Conservation (phyloP, 2,329 filamentous ascomycete species). For the Paramyrothecium sp. region DNA sequence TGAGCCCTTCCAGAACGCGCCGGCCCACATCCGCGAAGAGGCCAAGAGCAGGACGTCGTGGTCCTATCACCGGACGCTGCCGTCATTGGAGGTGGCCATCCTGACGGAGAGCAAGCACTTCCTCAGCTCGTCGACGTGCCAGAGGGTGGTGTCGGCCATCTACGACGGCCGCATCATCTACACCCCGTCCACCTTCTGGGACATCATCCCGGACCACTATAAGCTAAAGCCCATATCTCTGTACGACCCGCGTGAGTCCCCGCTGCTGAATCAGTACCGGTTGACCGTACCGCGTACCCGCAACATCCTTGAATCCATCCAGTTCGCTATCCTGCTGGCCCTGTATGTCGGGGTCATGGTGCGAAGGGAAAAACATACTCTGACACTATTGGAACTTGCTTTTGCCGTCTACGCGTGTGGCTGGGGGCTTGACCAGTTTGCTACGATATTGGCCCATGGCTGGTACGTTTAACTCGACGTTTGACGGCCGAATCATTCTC, state of each 20-base stretch:
- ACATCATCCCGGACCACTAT: slow-evolving; percentile 83
- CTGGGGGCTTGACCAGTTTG: slow-evolving; percentile 77
- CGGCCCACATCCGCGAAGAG: slow-evolving; percentile 61
- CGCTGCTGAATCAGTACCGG: slow-evolving; percentile 80
- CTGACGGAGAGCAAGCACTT: slow-evolving; percentile 79
- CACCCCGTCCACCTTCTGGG: slow-evolving; percentile 77
- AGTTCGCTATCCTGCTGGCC: slow-evolving; percentile 68
- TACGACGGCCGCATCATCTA: slow-evolving; percentile 80
- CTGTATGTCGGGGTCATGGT: slow-evolving; percentile 75
- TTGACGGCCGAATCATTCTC: not conserved
- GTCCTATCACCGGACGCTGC: slow-evolving; percentile 60
- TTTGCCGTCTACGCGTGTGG: slow-evolving; percentile 75
- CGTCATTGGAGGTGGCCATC: slow-evolving; percentile 80
- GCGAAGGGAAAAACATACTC: slow-evolving; percentile 55
- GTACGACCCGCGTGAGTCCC: slow-evolving; percentile 74
- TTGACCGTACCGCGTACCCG: slow-evolving; percentile 78
- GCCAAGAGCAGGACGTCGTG: slow-evolving; percentile 48
- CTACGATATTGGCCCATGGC: slow-evolving; percentile 73
- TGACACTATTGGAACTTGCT: slow-evolving; percentile 59
- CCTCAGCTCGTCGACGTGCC: slow-evolving; percentile 72
- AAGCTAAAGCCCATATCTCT: slow-evolving; percentile 80
- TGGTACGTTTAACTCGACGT: slow-evolving; percentile 38
- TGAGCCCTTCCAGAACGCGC: slow-evolving; percentile 82
- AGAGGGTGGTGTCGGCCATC: slow-evolving; percentile 79
- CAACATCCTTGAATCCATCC: slow-evolving; percentile 70